phyloP scores from a whole-genome alignment of 1,284 basidiomycete genomes.

The Xerocomus amazonicus region DNA sequence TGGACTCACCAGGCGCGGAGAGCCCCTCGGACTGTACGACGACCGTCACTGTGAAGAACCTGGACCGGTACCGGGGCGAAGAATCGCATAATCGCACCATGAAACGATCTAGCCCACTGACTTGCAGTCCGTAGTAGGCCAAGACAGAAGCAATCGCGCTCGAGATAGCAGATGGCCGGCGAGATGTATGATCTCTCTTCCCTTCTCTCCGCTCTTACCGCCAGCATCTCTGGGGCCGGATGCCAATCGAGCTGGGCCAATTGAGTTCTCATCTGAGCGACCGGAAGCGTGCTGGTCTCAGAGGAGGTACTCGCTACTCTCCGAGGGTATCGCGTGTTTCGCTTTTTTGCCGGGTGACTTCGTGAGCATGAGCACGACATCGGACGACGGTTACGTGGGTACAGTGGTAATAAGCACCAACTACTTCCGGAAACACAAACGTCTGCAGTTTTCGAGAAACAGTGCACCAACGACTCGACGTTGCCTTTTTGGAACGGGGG shows the following conservation, averaged over 20 bases:
- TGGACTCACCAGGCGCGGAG: no score
- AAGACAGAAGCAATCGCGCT: slow-evolving; percentile 16
- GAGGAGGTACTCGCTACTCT: neutral
- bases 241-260: slow-evolving; percentile 7
- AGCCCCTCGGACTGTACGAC: slow-evolving; percentile 7
- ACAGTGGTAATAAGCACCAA: neutral
- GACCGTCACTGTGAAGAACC: slow-evolving; percentile 12
- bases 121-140: slow-evolving; percentile 1
- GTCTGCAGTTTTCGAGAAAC: neutral
- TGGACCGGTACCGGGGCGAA: slow-evolving; percentile 19
- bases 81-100: slow-evolving; percentile 12
- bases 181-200: slow-evolving; percentile 7
- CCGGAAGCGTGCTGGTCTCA: no score
- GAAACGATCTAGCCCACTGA: slow-evolving; percentile 8
- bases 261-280: slow-evolving; percentile 7
- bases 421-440: slow-evolving; percentile 6
- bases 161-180: slow-evolving; percentile 10
- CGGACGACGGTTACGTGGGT: neutral
- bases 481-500: slow-evolving; percentile 17
- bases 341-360: slow-evolving; percentile 1
- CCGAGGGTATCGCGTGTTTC: neutral
- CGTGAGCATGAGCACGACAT: neutral
- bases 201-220: slow-evolving; percentile 16
- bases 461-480: neutral
- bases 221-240: slow-evolving; percentile 2